Conservation (phyloP, 148 eudicot genomes). For the Chenopodium quinoa region DNA sequence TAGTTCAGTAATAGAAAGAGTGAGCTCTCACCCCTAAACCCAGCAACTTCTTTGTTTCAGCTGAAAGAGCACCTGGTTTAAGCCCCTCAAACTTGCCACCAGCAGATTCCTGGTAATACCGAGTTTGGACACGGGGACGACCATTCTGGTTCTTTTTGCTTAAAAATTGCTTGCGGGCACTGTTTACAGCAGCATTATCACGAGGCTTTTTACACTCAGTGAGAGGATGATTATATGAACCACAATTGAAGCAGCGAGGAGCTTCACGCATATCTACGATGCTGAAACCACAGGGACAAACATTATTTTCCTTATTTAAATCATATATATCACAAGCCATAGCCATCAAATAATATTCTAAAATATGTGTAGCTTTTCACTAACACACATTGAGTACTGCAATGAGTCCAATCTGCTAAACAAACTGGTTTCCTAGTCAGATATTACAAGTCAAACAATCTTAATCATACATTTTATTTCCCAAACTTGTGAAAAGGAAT, state of each 20-base stretch:
- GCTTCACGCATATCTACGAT: constrained; percentile 37
- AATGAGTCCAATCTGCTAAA: not conserved
- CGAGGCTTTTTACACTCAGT: constrained; percentile 46
- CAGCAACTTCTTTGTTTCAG: constrained; percentile 43
- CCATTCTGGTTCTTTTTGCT: constrained; percentile 34
- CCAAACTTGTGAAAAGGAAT: not conserved
- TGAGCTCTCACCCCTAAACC: constrained; percentile 40
- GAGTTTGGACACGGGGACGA: constrained; percentile 37
- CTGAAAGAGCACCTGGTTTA: constrained; percentile 43
- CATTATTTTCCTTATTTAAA: not conserved
- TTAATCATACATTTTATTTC: not conserved
- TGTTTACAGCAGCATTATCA: constrained; percentile 38
- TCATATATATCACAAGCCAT: not conserved
- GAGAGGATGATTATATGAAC: constrained; percentile 49
- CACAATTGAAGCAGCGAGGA: constrained; percentile 53
- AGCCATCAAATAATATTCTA: not conserved
- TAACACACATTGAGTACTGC: not conserved
- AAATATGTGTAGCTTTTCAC: not conserved
- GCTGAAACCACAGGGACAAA: constrained; percentile 25
- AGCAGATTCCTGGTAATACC: constrained; percentile 52
- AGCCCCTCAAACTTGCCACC: constrained; percentile 53
- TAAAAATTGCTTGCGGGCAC: constrained; percentile 42
- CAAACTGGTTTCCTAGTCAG: not conserved
- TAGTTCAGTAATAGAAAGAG: not conserved
- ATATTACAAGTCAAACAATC: too few relatives aligned